Base-by-base conservation (phyloP, 495 filamentous ascomycete species). In the Trichoderma virens region DNA sequence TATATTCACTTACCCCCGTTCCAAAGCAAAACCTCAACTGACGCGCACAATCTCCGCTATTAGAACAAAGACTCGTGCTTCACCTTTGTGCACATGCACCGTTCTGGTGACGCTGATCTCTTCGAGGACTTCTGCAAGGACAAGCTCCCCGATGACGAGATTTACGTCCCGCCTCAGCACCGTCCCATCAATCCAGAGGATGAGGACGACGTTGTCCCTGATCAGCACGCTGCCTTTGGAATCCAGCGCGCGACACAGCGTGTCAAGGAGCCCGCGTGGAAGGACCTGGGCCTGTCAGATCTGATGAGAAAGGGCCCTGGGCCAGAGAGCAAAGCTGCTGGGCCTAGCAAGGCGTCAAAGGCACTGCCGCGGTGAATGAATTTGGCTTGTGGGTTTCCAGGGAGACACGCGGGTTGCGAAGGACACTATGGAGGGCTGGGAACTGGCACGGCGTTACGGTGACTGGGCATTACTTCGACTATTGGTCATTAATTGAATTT, bases 181-280 rank as follows among this genome's bases (percentile, higher is more conserved):
- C 92, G 96, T 74, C 94, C 94, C 1, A 81, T 92, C 59, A 97
- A 97, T 75, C 94, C 94, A 0, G 94, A 98, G 76, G 94, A 98
- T 72, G 94, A 98, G 76, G 94, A 98, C 70, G 94, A 98, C 67
- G 90, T 98, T 4, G 93, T 98, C 13, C 94, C 94, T 0, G 92
- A 98, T 70, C 92, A 97, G 79, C 94, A 98, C 75, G 93, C 94
- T 1, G 94, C 94, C 6, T 98, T 97, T 76, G 94, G 94, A 2
- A 97, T 98, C 69, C 83, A 88, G 69, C 85, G 92, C 68, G 94
- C 93, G 0, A 96, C 86, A 67, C 86, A 90, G 77, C 83, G 82
- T 61, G 76, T 75, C 67, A 78, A 81, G 62, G 92, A 93, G 76
- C 78, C 86, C 2, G 86, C 87, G 4, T 97, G 93, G 94, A 87